phyloP scores from a whole-genome alignment of 768 basidiomycete species.

The Trametes cinnabarina region DNA sequence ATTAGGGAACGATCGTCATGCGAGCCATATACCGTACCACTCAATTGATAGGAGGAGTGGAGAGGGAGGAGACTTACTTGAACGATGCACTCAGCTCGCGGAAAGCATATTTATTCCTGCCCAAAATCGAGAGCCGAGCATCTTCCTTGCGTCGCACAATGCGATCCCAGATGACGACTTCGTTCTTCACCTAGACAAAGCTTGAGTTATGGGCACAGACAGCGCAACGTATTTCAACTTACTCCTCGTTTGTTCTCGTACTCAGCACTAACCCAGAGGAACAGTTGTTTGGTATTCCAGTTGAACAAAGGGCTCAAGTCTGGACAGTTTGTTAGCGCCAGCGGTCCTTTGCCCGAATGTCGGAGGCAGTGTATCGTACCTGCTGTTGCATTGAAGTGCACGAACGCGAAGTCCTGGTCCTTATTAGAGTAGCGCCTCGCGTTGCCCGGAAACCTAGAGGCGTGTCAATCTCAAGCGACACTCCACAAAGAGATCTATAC shows the following conservation, averaged over 20 bases:
- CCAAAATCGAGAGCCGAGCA: slow-evolving; percentile 60
- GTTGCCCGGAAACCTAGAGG: slow-evolving; percentile 25
- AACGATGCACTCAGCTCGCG: slow-evolving; percentile 72
- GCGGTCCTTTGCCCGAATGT: too few species aligned
- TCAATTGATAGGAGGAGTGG: slow-evolving; percentile 8
- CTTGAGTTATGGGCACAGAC: neutral
- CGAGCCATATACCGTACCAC: too few species aligned
- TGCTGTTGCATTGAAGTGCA: slow-evolving; percentile 78
- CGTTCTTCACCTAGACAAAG: slow-evolving; percentile 54
- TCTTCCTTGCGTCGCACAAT: slow-evolving; percentile 82
- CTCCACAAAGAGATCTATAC: slow-evolving; percentile 28
- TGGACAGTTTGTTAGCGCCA: slow-evolving; percentile 33
- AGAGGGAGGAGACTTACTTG: slow-evolving; percentile 49
- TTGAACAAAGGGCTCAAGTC: slow-evolving; percentile 83
- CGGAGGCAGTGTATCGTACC: slow-evolving; percentile 54
- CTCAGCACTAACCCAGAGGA: slow-evolving; percentile 83
- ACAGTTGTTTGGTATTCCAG: slow-evolving; percentile 97
- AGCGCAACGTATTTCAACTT: slow-evolving; percentile 30
- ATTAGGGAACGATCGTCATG: too few species aligned
- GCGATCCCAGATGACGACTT: slow-evolving; percentile 89
- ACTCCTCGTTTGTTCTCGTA: slow-evolving; percentile 74
- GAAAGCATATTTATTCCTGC: slow-evolving; percentile 83
- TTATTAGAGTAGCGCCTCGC: slow-evolving; percentile 50
- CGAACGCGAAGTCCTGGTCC: slow-evolving; percentile 75
- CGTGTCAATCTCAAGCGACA: neutral